Percentiles rank a stretch among this genome's conserved stretches.
Evolutionary conservation across 495 filamentous ascomycete genomes (phyloP).

Genomic region (Venustampulla echinocandica): DNA sequence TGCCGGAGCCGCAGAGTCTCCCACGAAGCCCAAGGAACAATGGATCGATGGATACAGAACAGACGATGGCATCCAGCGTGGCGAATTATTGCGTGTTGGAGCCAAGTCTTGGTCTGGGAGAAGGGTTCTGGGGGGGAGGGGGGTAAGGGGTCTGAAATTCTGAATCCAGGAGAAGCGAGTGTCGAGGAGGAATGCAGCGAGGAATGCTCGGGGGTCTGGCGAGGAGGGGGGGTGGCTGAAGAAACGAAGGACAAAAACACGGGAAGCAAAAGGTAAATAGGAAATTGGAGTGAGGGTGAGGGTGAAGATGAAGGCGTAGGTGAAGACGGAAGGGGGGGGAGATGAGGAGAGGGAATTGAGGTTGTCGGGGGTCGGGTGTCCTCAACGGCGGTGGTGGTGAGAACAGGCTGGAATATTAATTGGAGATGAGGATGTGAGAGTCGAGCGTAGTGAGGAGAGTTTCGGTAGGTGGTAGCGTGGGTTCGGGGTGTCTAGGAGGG

Average conservation of each 20-base stretch:
- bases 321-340: constrained; percentile 1
- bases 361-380: neutral
- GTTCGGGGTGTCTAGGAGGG: too few species aligned
- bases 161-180: constrained; percentile 22
- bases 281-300: constrained; percentile 27
- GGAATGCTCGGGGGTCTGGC: constrained; percentile 9
- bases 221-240: constrained; percentile 10
- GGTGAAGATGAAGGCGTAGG: constrained; percentile 20
- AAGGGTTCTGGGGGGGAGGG: constrained; percentile 10
- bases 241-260: constrained; percentile 15
- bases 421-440: constrained; percentile 1
- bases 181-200: constrained; percentile 9
- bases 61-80: constrained; percentile 25
- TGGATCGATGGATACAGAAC: constrained; percentile 25
- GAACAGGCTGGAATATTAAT: neutral
- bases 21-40: constrained; percentile 28
- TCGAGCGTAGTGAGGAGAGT: neutral
- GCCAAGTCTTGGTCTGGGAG: constrained; percentile 12
- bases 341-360: constrained; percentile 13
- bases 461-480: too few species aligned
- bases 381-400: neutral
- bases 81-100: constrained; percentile 18
- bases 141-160: too few species aligned
- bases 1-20: constrained; percentile 21
- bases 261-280: constrained; percentile 27